phyloP scores from a whole-genome alignment of 257 asterid genomes.

The Vinca minor region DNA sequence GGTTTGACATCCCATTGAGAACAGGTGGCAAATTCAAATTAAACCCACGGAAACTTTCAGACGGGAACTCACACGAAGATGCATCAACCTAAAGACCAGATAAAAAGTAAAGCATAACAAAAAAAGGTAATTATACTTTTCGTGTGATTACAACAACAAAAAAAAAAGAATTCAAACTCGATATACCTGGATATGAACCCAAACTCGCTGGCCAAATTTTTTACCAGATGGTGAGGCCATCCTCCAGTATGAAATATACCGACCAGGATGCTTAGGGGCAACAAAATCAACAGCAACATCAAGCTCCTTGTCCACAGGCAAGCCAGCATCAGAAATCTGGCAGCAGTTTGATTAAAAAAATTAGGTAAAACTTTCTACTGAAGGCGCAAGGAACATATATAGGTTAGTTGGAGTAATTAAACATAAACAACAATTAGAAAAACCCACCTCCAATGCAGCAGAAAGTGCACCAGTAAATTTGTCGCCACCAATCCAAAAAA shows the following conservation, averaged over 20 bases:
- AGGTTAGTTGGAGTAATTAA: too few relatives aligned
- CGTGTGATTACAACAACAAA: neutral
- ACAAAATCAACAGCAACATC: conserved; percentile 76
- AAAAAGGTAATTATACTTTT: neutral
- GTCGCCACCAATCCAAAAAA: conserved; percentile 91
- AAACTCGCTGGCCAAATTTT: conserved; percentile 88
- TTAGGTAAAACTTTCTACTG: too few relatives aligned
- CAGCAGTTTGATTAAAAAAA: conserved; percentile 4
- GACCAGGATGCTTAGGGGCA: conserved; percentile 79
- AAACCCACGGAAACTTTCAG: conserved; percentile 40
- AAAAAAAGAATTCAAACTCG: neutral
- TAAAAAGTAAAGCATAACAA: neutral
- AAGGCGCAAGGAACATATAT: too few relatives aligned
- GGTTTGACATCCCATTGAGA: conserved; percentile 19
- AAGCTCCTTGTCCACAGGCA: conserved; percentile 48
- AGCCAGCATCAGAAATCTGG: conserved; percentile 56
- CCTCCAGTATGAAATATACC: conserved; percentile 82
- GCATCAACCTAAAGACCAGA: conserved; percentile 52
- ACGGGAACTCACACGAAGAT: conserved; percentile 27
- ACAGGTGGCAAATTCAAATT: conserved; percentile 76
- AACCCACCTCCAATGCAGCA: conserved; percentile 60
- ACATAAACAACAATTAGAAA: too few relatives aligned
- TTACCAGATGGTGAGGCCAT: conserved; percentile 83
- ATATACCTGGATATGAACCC: conserved; percentile 84
- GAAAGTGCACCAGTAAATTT: conserved; percentile 39